Percentiles rank a stretch among this genome's conserved stretches.
Conservation (phyloP, 2,329 filamentous ascomycete genomes). For the Botrytis porri region DNA sequence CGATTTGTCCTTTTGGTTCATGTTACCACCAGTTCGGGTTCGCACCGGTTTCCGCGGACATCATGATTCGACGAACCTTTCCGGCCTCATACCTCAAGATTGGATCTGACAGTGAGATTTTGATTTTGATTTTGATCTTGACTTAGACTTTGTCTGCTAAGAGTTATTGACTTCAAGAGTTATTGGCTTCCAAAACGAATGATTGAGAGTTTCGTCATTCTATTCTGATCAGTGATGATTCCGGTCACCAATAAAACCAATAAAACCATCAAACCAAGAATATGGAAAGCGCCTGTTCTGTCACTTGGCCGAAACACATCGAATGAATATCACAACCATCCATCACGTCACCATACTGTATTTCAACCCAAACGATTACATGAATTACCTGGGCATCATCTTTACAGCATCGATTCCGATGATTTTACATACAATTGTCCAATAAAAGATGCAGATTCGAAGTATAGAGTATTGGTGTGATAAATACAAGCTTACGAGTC, state of each 20-base stretch:
- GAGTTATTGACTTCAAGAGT: background rate
- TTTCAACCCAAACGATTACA: background rate
- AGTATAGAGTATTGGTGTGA: background rate
- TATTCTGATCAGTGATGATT: background rate
- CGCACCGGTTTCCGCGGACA: background rate
- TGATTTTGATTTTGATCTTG: background rate
- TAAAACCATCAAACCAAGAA: background rate
- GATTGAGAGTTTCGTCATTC: background rate
- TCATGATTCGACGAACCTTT: conserved; percentile 2
- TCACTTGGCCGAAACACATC: background rate
- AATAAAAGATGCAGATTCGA: background rate
- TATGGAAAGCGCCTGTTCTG: background rate
- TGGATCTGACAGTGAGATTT: background rate
- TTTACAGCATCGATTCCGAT: background rate
- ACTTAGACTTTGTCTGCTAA: background rate
- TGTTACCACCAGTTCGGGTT: conserved; percentile 12
- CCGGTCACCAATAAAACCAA: background rate
- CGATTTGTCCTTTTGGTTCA: background rate
- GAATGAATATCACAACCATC: background rate
- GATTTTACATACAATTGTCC: background rate
- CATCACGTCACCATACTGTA: conserved; percentile 3
- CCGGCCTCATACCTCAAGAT: background rate
- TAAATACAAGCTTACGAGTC: background rate
- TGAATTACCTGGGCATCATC: background rate
- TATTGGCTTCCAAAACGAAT: background rate